A percentile compares a stretch with the other conserved stretches of the same genome.
phyloP scores from a whole-genome alignment of 768 basidiomycete species.

The Suillus cothurnatus region DNA sequence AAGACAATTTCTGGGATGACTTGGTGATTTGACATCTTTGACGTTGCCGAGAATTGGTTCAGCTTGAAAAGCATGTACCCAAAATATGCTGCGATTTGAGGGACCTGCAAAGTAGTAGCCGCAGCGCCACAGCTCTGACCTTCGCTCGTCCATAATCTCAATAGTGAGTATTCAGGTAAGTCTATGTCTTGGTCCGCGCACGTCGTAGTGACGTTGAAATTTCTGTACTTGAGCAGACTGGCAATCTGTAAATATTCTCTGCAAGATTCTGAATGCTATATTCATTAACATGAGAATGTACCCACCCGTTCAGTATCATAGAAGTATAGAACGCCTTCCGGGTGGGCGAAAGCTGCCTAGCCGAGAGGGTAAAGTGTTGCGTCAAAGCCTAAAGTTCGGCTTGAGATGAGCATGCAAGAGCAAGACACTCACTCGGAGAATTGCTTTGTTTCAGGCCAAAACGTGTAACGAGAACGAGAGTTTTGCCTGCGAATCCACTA shows the following conservation, averaged over 20 bases:
- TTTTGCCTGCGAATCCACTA: not conserved
- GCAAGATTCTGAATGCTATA: too few relatives aligned
- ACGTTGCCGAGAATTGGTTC: slow-evolving; percentile 32
- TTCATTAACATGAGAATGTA: too few relatives aligned
- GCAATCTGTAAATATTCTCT: too few relatives aligned
- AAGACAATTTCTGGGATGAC: not conserved
- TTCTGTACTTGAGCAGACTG: slow-evolving; percentile 34
- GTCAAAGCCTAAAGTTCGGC: not conserved
- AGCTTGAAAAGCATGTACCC: slow-evolving; percentile 43
- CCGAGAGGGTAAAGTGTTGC: slow-evolving; percentile 17
- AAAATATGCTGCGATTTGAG: slow-evolving; percentile 41
- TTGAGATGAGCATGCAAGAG: not conserved
- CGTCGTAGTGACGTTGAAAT: slow-evolving; percentile 7
- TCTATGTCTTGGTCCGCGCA: slow-evolving; percentile 7
- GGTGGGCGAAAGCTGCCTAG: slow-evolving; percentile 48
- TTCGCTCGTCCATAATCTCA: slow-evolving; percentile 8
- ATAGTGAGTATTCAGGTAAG: slow-evolving; percentile 3
- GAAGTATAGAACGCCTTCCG: slow-evolving; percentile 55
- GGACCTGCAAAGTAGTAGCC: slow-evolving; percentile 52
- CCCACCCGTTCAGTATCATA: too few relatives aligned
- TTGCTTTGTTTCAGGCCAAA: slow-evolving; percentile 6
- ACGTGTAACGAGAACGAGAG: slow-evolving; percentile 6
- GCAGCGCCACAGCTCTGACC: slow-evolving; percentile 5
- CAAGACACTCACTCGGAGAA: slow-evolving; percentile 6
- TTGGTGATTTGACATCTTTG: slow-evolving; percentile 23